phyloP scores from a whole-genome alignment of 495 filamentous ascomycete species.

The Apiosordaria backusii region DNA sequence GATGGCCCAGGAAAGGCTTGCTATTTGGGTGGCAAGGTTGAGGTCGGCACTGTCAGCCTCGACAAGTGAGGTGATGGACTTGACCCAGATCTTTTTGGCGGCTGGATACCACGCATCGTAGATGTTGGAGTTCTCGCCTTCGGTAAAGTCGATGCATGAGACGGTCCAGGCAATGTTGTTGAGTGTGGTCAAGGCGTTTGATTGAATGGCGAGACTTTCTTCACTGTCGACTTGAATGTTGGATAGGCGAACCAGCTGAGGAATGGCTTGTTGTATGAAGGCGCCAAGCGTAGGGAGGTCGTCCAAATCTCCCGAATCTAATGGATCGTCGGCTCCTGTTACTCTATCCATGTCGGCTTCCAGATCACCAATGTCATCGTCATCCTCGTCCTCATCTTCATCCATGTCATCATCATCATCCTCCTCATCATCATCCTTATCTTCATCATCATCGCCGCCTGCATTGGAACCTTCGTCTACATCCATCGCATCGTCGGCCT shows the following conservation, averaged over 20 bases:
- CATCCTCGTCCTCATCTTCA: slow-evolving; percentile 31
- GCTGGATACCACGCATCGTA: slow-evolving; percentile 46
- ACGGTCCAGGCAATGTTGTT: slow-evolving; percentile 63
- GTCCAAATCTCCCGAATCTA: slow-evolving; percentile 35
- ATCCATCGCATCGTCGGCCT: slow-evolving; percentile 23
- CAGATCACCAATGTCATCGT: slow-evolving; percentile 51
- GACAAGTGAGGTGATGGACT: slow-evolving; percentile 49
- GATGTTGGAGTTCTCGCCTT: slow-evolving; percentile 40
- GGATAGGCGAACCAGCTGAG: slow-evolving; percentile 45
- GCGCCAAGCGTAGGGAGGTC: slow-evolving; percentile 45
- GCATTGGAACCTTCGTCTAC: slow-evolving; percentile 31
- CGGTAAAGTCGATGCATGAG: slow-evolving; percentile 46
- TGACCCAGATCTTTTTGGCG: slow-evolving; percentile 51
- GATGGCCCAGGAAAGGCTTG: slow-evolving; percentile 60
- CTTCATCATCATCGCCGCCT: slow-evolving; percentile 33
- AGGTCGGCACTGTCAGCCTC: slow-evolving; percentile 56
- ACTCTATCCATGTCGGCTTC: slow-evolving; percentile 58
- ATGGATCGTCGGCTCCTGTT: slow-evolving; percentile 44
- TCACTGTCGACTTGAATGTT: slow-evolving; percentile 21
- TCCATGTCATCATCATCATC: slow-evolving; percentile 33
- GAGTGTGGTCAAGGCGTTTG: slow-evolving; percentile 48
- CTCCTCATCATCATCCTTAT: slow-evolving; percentile 31
- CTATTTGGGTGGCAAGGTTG: slow-evolving; percentile 52
- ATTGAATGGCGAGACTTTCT: slow-evolving; percentile 37
- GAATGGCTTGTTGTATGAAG: slow-evolving; percentile 48